Evolutionary conservation across 495 filamentous ascomycete species (phyloP), one percentile per base, ranked within the genome.

Genomic region (Xylaria nigripes): DNA sequence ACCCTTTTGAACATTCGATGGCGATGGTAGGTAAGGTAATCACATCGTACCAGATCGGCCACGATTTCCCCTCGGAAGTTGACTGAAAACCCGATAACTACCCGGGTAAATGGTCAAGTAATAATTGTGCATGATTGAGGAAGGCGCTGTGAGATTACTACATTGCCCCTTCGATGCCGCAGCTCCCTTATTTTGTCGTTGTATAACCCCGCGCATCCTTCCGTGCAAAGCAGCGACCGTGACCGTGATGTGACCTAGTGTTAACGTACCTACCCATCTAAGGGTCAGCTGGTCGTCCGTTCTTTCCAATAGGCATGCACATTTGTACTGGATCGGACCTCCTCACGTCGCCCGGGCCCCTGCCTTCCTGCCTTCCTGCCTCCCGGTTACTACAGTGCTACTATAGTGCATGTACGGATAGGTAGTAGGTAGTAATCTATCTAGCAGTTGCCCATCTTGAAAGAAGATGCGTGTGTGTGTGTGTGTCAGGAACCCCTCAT

Each of bases 401-500:
- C 50, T 16, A n/a, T 19, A 9, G 21, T 23, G 24, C 38, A 8
- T 18, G 38, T 42, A 42, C 12, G 48, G 6, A 24, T n/a, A 13
- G 23, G 23, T 41, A 50, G 34, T 51, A 22, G 27, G 34, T 47
- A 45, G 49, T 45, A 51, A 53, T 32, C 42, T 47, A 27, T 45
- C 7, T 40, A 29, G 48, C 36, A 50, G 32, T 23, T 55, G 54
- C 55, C 44, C 16, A 50, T 22, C 32, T 56, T 51, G 50, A 38
- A 38, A 34, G 22, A 47, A 42, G 29, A 36, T 36, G 32, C 32
- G 32, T 36, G 32, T 36, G 32, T 36, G 32, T n/a, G 2, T 22
- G 36, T 49, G 51, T 25, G 30, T 54, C 52, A 48, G 53, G 23
- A 57, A 57, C 63, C 61, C 58, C 49, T 48, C 54, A 51, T 58